Evolutionary conservation across 164 flowering plant species (phyloP).

Genomic region (Dillenia suffruticosa): DNA sequence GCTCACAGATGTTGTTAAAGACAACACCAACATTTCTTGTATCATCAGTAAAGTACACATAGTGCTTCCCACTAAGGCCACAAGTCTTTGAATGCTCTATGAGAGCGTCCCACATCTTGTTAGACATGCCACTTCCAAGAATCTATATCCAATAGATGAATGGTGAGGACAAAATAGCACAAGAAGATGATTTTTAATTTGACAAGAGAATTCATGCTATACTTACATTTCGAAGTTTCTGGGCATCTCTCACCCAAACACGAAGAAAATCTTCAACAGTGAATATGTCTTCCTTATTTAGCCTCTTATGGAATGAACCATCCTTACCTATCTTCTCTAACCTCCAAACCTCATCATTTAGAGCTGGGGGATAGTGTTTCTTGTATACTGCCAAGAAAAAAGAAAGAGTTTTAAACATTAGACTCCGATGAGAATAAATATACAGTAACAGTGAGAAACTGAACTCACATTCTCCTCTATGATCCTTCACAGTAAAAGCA

Average conservation of each 20-base stretch:
- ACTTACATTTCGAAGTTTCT: conserved; percentile 51
- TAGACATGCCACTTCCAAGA: conserved; percentile 71
- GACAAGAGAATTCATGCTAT: not conserved
- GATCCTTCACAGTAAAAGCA: conserved; percentile 57
- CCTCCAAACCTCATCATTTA: conserved; percentile 82
- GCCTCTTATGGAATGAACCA: conserved; percentile 74
- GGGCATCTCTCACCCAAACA: conserved; percentile 37
- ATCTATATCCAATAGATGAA: conserved; percentile 32
- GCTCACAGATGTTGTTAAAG: conserved; percentile 82
- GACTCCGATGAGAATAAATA: no score
- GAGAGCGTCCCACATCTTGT: conserved; percentile 74
- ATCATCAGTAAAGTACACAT: conserved; percentile 50
- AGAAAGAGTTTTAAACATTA: not conserved
- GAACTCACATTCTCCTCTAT: conserved; percentile 69
- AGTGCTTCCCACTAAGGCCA: not conserved
- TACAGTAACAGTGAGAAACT: no score
- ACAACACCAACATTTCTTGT: conserved; percentile 73
- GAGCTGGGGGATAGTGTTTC: conserved; percentile 77
- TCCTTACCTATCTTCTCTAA: conserved; percentile 86
- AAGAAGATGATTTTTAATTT: not conserved
- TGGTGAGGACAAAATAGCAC: not conserved
- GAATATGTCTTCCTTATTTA: conserved; percentile 36
- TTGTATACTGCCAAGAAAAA: conserved; percentile 57
- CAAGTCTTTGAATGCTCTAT: conserved; percentile 80
- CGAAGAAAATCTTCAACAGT: conserved; percentile 69